Conservation (phyloP, 1,139 yeast species). For the Scheffersomyces insectosa region DNA sequence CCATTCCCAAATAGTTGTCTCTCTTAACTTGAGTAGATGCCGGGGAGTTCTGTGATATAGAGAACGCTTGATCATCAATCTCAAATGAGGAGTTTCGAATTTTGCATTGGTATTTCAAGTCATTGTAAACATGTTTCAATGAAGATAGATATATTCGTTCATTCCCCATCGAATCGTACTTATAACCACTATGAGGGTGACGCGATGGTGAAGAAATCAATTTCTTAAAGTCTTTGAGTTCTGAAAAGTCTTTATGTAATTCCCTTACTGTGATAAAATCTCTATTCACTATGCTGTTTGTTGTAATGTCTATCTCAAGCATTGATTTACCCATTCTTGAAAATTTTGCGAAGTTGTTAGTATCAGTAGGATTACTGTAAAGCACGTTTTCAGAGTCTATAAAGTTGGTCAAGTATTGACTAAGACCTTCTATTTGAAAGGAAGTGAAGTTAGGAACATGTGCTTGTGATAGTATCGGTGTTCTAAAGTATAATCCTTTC, state of each 20-base stretch:
- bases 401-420: constrained; percentile 14
- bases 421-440: constrained; percentile 5
- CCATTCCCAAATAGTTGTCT: constrained; percentile 20
- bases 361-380: constrained; percentile 7
- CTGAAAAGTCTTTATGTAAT: constrained; percentile 52
- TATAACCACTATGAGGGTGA: background rate
- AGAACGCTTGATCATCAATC: constrained; percentile 9
- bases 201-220: constrained; percentile 1
- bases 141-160: constrained; percentile 51
- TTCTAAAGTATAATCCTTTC: constrained; percentile 8
- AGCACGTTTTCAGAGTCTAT: constrained; percentile 26
- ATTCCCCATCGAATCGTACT: constrained; percentile 1
- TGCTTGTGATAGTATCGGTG: constrained; percentile 12
- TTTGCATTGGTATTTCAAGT: constrained; percentile 57
- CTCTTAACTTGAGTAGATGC: no score
- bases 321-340: constrained; percentile 61
- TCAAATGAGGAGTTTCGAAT: constrained; percentile 28
- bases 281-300: constrained; percentile 61
- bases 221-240: constrained; percentile 15
- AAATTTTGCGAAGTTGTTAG: constrained; percentile 18
- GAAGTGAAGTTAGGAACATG: constrained; percentile 1
- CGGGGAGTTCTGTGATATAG: no score
- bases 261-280: constrained; percentile 41
- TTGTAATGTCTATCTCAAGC: constrained; percentile 68
- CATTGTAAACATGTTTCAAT: constrained; percentile 61